Conservation (phyloP, 2,329 filamentous ascomycete species). For the Geosmithia morbida region DNA sequence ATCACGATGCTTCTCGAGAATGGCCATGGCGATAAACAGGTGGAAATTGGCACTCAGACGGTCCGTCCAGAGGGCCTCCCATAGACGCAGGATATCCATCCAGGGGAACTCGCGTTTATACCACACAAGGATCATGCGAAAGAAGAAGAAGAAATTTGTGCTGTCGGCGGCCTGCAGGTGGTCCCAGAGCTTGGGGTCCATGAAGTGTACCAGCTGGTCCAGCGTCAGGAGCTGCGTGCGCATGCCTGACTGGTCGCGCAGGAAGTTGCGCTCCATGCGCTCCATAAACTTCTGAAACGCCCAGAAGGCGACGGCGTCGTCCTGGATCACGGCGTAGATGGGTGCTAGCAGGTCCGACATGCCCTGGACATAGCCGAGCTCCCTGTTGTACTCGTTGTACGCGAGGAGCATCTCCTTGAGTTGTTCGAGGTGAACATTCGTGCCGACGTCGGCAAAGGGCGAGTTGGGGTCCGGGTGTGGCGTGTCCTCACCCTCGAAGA, state of each 20-base stretch:
- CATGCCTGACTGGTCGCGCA: slow-evolving; percentile 95
- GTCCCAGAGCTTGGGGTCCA: slow-evolving; percentile 87
- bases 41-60: slow-evolving; percentile 82
- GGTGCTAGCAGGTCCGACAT: slow-evolving; percentile 96
- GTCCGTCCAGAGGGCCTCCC: slow-evolving; percentile 94
- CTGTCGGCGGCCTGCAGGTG: slow-evolving; percentile 84
- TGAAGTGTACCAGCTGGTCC: slow-evolving; percentile 88
- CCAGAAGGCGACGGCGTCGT: slow-evolving; percentile 96
- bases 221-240: slow-evolving; percentile 77
- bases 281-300: slow-evolving; percentile 94
- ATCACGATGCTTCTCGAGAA: slow-evolving; percentile 88
- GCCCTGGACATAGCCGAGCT: slow-evolving; percentile 92
- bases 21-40: slow-evolving; percentile 83
- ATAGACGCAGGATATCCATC: slow-evolving; percentile 72
- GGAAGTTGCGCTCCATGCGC: slow-evolving; percentile 93
- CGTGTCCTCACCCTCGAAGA: slow-evolving; percentile 92
- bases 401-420: slow-evolving; percentile 99
- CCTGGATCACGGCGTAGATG: slow-evolving; percentile 93
- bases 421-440: slow-evolving; percentile 95
- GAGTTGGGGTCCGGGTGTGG: slow-evolving; percentile 94
- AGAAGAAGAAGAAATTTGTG: slow-evolving; percentile 99
- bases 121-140: slow-evolving; percentile 97
- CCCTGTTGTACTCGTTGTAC: slow-evolving; percentile 95
- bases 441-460: slow-evolving; percentile 82
- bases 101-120: slow-evolving; percentile 96